Evolutionary conservation across 306 rosid genomes (phyloP).

Genomic region (Sindora glabra): DNA sequence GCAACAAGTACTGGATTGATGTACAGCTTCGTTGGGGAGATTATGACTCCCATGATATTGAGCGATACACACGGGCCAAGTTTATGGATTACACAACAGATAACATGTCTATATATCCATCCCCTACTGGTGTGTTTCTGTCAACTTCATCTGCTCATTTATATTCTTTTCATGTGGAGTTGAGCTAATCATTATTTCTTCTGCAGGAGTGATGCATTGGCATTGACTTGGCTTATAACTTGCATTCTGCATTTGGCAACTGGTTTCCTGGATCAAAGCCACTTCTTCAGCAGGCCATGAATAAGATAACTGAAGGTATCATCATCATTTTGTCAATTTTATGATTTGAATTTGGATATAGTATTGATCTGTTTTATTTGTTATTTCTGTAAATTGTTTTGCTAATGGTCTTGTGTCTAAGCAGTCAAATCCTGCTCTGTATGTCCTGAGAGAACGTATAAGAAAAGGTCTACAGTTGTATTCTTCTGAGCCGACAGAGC

Average conservation of each 20-base stretch:
- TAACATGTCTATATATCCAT: conserved; percentile 97
- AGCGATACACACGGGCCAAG: conserved; percentile 96
- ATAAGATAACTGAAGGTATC: conserved; percentile 96
- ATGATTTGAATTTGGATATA: too few relatives aligned
- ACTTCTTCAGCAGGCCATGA: conserved; percentile 93
- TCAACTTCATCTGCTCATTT: neutral
- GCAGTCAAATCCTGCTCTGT: conserved; percentile 99
- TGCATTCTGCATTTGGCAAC: conserved; percentile 98
- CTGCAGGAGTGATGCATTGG: conserved; percentile 98
- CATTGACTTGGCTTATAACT: conserved; percentile 87
- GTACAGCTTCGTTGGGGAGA: conserved; percentile 99
- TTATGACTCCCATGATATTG: conserved; percentile 97
- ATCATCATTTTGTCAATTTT: too few relatives aligned
- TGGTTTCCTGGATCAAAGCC: conserved; percentile 99
- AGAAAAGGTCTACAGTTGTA: conserved; percentile 96
- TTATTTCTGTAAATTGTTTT: neutral
- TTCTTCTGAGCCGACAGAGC: conserved; percentile 99
- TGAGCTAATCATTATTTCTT: conserved; percentile 5
- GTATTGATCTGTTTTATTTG: neutral
- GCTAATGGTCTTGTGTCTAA: conserved; percentile 22
- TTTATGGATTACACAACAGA: conserved; percentile 99
- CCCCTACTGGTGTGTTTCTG: conserved; percentile 68
- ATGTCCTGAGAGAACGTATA: conserved; percentile 95
- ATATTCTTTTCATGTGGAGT: neutral
- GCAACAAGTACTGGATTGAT: conserved; percentile 97